phyloP scores from a whole-genome alignment of 768 basidiomycete species.

The Podaxis sp. region DNA sequence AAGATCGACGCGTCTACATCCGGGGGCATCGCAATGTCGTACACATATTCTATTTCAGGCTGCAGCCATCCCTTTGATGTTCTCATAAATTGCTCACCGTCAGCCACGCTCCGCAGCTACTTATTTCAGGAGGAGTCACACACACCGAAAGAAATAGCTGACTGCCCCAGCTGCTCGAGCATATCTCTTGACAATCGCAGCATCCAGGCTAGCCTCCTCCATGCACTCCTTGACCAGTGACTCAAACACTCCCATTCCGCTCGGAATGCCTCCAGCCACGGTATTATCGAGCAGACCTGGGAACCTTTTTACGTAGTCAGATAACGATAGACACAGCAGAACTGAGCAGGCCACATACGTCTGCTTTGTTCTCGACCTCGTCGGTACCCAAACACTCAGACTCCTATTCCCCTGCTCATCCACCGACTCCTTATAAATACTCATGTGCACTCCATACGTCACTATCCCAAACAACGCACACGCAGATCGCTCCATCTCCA shows the following conservation, averaged over 20 bases:
- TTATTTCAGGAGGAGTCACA: not conserved
- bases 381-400: conserved; percentile 82
- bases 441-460: conserved; percentile 93
- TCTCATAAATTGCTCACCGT: conserved; percentile 24
- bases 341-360: conserved; percentile 50
- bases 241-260: conserved; percentile 68
- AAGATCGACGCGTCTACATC: conserved; percentile 43
- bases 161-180: conserved; percentile 62
- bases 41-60: conserved; percentile 82
- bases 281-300: conserved; percentile 88
- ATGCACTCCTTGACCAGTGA: conserved; percentile 85
- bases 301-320: conserved; percentile 42
- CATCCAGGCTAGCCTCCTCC: conserved; percentile 86
- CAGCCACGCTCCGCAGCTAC: not conserved
- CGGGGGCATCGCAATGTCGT: conserved; percentile 72
- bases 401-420: conserved; percentile 29
- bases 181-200: conserved; percentile 54
- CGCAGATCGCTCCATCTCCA: conserved; percentile 87
- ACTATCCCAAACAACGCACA: conserved; percentile 86
- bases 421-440: conserved; percentile 49
- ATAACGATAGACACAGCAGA: not conserved
- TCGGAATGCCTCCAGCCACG: conserved; percentile 88
- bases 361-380: conserved; percentile 78
- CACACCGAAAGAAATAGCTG: conserved; percentile 77
- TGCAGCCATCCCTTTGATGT: conserved; percentile 75